Conservation (phyloP, 108 stramenopile species). For the Stephanodiscus triporus region DNA sequence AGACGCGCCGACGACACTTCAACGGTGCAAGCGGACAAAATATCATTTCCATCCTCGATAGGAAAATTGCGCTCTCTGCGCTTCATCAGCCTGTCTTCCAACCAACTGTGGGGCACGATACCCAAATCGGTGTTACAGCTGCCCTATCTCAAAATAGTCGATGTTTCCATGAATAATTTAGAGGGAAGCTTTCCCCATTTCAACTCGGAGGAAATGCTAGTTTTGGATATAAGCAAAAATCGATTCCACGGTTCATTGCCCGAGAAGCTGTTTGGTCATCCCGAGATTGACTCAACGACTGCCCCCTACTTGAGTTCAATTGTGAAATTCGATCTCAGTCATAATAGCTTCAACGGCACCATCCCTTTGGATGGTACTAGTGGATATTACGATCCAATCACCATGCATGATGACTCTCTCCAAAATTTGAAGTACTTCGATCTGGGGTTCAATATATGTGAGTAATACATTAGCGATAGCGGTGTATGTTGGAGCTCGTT, state of each 20-base stretch:
- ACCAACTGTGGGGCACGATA: constrained; percentile 43
- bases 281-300: constrained; percentile 19
- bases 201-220: constrained; percentile 23
- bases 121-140: constrained; percentile 43
- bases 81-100: constrained; percentile 42
- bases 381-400: constrained; percentile 21
- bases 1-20: not conserved
- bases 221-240: constrained; percentile 47
- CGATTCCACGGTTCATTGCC: constrained; percentile 35
- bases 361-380: constrained; percentile 46
- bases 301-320: constrained; percentile 35
- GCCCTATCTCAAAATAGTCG: constrained; percentile 50
- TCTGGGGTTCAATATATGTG: constrained; percentile 38
- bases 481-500: not conserved
- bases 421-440: constrained; percentile 48
- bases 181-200: constrained; percentile 46
- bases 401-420: constrained; percentile 24
- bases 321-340: constrained; percentile 50
- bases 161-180: constrained; percentile 42
- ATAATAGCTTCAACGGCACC: constrained; percentile 52
- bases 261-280: constrained; percentile 42
- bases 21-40: not conserved
- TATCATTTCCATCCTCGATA: constrained; percentile 29
- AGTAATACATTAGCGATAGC: not conserved
- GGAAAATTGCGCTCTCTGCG: constrained; percentile 37